These are phyloP conservation scores for Edaphochlamys debaryana DNA, from an alignment of 139 green algal species.

Conservation along the genomic window DNA sequence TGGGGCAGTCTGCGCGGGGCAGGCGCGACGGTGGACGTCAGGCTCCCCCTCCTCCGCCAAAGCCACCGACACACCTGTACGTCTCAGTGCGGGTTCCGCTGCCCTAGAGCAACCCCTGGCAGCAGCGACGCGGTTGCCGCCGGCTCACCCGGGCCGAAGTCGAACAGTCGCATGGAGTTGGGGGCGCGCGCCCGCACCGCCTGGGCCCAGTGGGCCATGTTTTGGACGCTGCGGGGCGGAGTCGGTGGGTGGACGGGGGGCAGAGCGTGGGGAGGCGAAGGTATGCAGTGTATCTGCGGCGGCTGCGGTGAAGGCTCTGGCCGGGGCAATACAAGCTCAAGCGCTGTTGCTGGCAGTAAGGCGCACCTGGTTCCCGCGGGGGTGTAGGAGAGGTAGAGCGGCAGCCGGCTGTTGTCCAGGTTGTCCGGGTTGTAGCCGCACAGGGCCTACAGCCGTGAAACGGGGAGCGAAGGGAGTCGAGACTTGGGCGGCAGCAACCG, in stretches of 20 bases:
- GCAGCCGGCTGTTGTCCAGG: constrained; percentile 48
- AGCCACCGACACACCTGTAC: too few species aligned
- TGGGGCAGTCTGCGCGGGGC: constrained; percentile 23
- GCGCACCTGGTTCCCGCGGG: constrained; percentile 61
- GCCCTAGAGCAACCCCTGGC: too few species aligned
- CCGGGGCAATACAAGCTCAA: too few species aligned
- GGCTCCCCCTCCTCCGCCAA: too few species aligned
- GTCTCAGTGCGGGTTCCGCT: too few species aligned
- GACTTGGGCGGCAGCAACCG: not conserved
- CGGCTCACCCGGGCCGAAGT: constrained; percentile 60
- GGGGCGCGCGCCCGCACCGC: constrained; percentile 4
- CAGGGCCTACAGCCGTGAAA: not conserved
- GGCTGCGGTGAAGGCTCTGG: too few species aligned
- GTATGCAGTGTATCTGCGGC: too few species aligned
- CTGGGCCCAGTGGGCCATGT: constrained; percentile 70
- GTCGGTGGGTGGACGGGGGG: too few species aligned
- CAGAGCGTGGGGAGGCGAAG: too few species aligned
- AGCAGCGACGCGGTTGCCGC: too few species aligned
- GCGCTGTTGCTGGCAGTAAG: too few species aligned
- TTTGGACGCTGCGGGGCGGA: too few species aligned
- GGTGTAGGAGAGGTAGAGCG: constrained; percentile 60
- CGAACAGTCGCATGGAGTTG: constrained; percentile 45
- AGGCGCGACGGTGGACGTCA: not conserved
- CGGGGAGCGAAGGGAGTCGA: not conserved
- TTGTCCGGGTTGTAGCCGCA: constrained; percentile 37